A percentile compares a stretch with the other conserved stretches of the same genome.
These are phyloP conservation scores for Neodidymelliopsis sp. DNA, from an alignment of 2,329 filamentous ascomycete species.

Conservation along the genomic window DNA sequence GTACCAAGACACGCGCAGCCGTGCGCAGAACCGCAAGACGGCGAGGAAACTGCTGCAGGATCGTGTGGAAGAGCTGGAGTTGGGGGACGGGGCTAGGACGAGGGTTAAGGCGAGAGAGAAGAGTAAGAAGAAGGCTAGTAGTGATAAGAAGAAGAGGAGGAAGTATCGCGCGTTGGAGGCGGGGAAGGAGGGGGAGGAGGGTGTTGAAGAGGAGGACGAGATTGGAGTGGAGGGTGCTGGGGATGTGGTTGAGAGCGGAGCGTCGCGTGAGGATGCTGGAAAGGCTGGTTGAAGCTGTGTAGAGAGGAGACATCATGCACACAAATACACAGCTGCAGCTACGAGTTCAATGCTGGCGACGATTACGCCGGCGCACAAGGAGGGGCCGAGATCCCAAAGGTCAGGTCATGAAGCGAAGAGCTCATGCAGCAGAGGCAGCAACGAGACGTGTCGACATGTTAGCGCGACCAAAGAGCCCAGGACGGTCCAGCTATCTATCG, in stretches of 20 bases:
- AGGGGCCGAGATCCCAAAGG: background rate
- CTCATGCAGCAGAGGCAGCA: background rate
- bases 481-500: too few species aligned
- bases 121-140: conserved; percentile 75
- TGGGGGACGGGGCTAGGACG: conserved; percentile 73
- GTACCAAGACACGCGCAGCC: conserved; percentile 87
- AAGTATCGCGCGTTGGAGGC: conserved; percentile 65
- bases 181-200: conserved; percentile 54
- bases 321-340: background rate
- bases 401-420: background rate
- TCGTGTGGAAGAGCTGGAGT: conserved; percentile 75
- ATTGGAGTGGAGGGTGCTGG: conserved; percentile 56
- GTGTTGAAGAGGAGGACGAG: conserved; percentile 72
- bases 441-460: background rate
- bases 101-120: conserved; percentile 69
- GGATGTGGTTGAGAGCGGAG: conserved; percentile 15
- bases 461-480: too few species aligned
- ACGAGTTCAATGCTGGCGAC: too few species aligned
- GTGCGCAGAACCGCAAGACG: conserved; percentile 85
- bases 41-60: conserved; percentile 80
- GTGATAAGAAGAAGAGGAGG: conserved; percentile 79
- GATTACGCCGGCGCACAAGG: too few species aligned
- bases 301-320: background rate
- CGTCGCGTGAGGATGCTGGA: background rate
- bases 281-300: conserved; percentile 4